Base-by-base conservation (phyloP, 352 stramenopile species). In the Pythium sp. region DNA sequence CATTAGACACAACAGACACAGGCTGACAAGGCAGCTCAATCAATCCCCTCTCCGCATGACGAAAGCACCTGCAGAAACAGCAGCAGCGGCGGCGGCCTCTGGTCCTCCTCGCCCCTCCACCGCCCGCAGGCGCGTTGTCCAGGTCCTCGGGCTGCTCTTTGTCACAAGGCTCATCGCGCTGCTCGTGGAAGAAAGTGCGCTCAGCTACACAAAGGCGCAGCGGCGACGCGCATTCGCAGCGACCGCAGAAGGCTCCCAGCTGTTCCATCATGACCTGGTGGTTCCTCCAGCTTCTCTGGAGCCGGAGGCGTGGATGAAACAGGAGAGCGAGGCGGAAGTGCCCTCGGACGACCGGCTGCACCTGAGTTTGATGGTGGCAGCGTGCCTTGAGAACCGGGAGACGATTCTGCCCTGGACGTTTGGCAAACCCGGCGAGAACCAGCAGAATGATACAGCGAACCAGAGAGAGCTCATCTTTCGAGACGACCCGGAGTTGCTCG, bases 301-400 rank as follows among this genome's bases (percentile, higher is more conserved):
- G 7, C 49, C 38, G 1, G 62, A 55, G n/a, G 14, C 49, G 32
- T 67, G 62, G 51, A 43, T 67, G 47, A 24, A 2, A 1, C 46
- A 58, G 15, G 18, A 30, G 30, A 57, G 20, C 22, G 54, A 51
- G 3, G 18, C 3, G 0, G 41, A 61, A n/a, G 59, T 71, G 26
- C 59, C 65, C 12, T 5, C 34, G 3, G 65, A 58, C 18, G 72
- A 77, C 2, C 51, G 54, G 18, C 32, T 78, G 36, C 72, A 79
- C 22, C 34, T 81, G 56, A 72, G 64, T 18, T 32, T 70, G n/a
- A 30, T 81, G n/a, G 69, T 79, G 30, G 51, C 47, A 0, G 72
- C 67, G 28, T 81, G 72, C 41, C 43, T 72, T 20, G 20, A 32
- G 7, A 32, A 75, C 34, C 58, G 7, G 2, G 69, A 74, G 18